A percentile compares a stretch with the other conserved stretches of the same genome.
Evolutionary conservation across 345 rosid species (phyloP).

Genomic region (Sonneratia caseolaris): DNA sequence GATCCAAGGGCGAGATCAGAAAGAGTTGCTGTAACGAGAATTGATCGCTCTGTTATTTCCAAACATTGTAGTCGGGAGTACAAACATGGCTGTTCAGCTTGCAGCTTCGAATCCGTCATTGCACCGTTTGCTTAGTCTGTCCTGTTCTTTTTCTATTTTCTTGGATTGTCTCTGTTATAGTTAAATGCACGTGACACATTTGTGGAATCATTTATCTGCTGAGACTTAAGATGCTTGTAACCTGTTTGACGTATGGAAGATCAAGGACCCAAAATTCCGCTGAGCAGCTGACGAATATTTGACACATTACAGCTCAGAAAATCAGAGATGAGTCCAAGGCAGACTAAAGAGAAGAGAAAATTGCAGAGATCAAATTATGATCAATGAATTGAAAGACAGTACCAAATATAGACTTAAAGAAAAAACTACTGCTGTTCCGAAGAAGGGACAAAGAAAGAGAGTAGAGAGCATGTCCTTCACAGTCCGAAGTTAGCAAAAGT

Average conservation of each 20-base stretch:
- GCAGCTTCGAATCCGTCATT: background rate
- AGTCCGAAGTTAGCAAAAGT: too few relatives aligned
- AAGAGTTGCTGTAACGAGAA: constrained; percentile 65
- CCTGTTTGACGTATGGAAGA: background rate
- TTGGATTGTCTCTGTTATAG: background rate
- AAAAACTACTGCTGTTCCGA: too few relatives aligned
- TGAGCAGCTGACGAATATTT: background rate
- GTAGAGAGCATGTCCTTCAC: too few relatives aligned
- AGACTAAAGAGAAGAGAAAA: too few relatives aligned
- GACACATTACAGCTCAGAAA: background rate
- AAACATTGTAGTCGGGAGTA: background rate
- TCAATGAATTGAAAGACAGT: too few relatives aligned
- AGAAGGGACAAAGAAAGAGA: too few relatives aligned
- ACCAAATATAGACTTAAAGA: too few relatives aligned
- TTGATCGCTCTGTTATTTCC: background rate
- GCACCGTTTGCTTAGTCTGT: background rate
- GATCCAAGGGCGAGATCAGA: constrained; percentile 67
- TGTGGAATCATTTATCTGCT: background rate
- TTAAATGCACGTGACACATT: background rate
- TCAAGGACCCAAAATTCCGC: background rate
- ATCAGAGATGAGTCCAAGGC: too few relatives aligned
- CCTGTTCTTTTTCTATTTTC: background rate
- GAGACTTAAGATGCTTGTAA: background rate
- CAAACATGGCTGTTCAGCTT: background rate
- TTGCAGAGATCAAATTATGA: too few relatives aligned